These are phyloP conservation scores for Wickerhamomyces rabaulensis DNA, from an alignment of 805 yeast genomes.

Conservation along the genomic window DNA sequence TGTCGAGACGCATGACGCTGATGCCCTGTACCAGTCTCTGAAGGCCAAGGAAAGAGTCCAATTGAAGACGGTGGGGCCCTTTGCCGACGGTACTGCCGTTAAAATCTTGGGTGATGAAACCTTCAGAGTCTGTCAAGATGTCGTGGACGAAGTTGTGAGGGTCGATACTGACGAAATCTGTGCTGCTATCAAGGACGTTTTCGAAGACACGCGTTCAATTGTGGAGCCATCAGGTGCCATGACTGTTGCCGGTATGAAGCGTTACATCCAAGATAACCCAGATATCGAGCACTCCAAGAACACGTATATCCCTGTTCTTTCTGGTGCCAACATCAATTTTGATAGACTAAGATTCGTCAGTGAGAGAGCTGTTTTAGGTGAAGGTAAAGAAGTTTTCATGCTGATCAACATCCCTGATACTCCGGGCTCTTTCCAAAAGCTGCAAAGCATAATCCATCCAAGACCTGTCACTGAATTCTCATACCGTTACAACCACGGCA, in stretches of 20 bases:
- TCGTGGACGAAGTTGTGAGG: conserved; percentile 82
- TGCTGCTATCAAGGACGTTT: conserved; percentile 96
- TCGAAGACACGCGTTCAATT: conserved; percentile 90
- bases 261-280: conserved; percentile 64
- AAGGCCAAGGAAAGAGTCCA: conserved; percentile 46
- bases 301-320: conserved; percentile 77
- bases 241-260: conserved; percentile 90
- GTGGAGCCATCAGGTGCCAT: conserved; percentile 98
- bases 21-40: conserved; percentile 78
- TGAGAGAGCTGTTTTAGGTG: conserved; percentile 98
- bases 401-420: conserved; percentile 85
- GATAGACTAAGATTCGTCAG: conserved; percentile 93
- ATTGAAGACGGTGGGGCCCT: conserved; percentile 79
- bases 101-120: conserved; percentile 86
- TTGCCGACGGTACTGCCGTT: conserved; percentile 99
- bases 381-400: conserved; percentile 92
- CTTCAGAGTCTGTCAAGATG: conserved; percentile 68
- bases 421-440: conserved; percentile 82
- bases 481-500: conserved; percentile 59
- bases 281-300: conserved; percentile 64
- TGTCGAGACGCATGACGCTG: conserved; percentile 94
- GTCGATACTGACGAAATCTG: conserved; percentile 91
- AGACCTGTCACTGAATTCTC: conserved; percentile 92
- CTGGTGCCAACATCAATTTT: conserved; percentile 98
- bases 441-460: conserved; percentile 78